A percentile compares a stretch with the other conserved stretches of the same genome.
These are phyloP conservation scores for Eutreptiella sp. DNA, from an alignment of 208 protist species.

Conservation along the genomic window DNA sequence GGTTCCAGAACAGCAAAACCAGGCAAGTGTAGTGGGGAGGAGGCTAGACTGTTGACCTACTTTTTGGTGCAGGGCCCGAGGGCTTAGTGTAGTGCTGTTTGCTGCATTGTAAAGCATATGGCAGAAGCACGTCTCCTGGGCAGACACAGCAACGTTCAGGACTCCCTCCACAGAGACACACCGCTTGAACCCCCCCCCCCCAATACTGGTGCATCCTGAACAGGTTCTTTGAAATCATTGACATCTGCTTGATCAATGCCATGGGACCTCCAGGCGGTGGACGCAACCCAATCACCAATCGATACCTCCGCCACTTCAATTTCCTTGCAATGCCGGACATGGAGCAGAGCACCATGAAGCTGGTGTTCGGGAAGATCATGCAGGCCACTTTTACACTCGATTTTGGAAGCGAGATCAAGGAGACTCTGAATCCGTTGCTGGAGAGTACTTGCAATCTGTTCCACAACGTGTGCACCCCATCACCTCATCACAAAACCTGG, in stretches of 20 bases:
- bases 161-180: too few relatives aligned
- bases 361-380: constrained; percentile 91
- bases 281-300: constrained; percentile 82
- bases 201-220: too few relatives aligned
- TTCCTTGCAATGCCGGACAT: constrained; percentile 91
- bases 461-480: constrained; percentile 68
- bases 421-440: constrained; percentile 55
- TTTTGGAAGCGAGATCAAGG: constrained; percentile 56
- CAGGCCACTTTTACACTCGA: constrained; percentile 62
- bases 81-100: too few relatives aligned
- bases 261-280: constrained; percentile 95
- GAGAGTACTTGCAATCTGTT: constrained; percentile 86
- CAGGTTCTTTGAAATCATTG: constrained; percentile 82
- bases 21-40: too few relatives aligned
- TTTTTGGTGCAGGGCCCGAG: too few relatives aligned
- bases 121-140: too few relatives aligned
- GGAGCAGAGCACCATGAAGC: constrained; percentile 75
- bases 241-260: constrained; percentile 85
- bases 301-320: constrained; percentile 96
- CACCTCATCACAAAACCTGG: too few relatives aligned
- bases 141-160: too few relatives aligned
- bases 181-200: too few relatives aligned
- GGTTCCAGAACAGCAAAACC: too few relatives aligned
- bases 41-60: too few relatives aligned
- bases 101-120: too few relatives aligned